These are phyloP conservation scores for Aspergillus melleus DNA, from an alignment of 2,329 filamentous ascomycete species.

Conservation along the genomic window DNA sequence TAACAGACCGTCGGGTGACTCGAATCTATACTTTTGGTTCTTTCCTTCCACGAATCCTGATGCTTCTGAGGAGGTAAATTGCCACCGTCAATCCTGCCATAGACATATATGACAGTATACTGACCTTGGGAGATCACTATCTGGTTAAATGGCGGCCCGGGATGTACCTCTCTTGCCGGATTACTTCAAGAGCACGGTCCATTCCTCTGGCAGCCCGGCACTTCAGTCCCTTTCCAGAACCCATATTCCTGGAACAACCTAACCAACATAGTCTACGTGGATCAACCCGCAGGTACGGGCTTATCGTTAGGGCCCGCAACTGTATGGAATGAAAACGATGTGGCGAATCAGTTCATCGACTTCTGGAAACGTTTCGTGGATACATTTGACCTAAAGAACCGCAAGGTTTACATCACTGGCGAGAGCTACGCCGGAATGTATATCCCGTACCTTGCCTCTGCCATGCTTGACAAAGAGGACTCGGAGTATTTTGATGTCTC, in stretches of 20 bases:
- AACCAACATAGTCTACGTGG: slow-evolving; percentile 69
- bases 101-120: too few species aligned
- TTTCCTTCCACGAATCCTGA: slow-evolving; percentile 46
- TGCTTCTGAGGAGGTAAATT: slow-evolving; percentile 40
- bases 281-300: slow-evolving; percentile 58
- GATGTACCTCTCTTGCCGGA: slow-evolving; percentile 62
- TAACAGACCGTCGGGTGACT: slow-evolving; percentile 46
- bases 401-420: slow-evolving; percentile 72
- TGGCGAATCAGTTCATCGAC: slow-evolving; percentile 70
- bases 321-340: slow-evolving; percentile 65
- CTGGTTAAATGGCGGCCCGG: slow-evolving; percentile 54
- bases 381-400: slow-evolving; percentile 64
- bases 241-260: slow-evolving; percentile 70
- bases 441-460: slow-evolving; percentile 70
- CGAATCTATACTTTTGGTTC: slow-evolving; percentile 53
- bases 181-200: slow-evolving; percentile 75
- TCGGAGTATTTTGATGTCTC: slow-evolving; percentile 66
- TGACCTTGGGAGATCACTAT: slow-evolving; percentile 29
- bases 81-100: not conserved
- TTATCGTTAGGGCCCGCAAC: slow-evolving; percentile 66
- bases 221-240: slow-evolving; percentile 62
- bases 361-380: slow-evolving; percentile 77
- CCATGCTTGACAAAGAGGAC: slow-evolving; percentile 69
- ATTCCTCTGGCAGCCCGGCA: slow-evolving; percentile 69
- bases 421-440: slow-evolving; percentile 70